Base-by-base conservation (phyloP, 2,329 filamentous ascomycete species). In the Epichloe festucae region DNA sequence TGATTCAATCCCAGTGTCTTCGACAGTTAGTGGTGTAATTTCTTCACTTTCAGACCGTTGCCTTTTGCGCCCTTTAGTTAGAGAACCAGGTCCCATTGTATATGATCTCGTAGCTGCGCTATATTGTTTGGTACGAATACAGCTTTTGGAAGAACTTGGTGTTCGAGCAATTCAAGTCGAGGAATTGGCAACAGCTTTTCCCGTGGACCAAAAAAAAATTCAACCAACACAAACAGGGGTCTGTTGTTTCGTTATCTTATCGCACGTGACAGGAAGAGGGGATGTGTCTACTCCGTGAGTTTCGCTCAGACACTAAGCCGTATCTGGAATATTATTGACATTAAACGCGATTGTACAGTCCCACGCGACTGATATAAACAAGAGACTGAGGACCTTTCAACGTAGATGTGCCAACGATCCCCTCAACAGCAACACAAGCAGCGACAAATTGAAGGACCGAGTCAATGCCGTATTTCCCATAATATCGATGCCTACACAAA, bases 401-500 rank as follows among this genome's bases (percentile, higher is more conserved):
- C 31, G 17, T 31, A 38, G 19, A 41, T 36, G 19, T 11, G 15
- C 23, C 46, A 19, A 43, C 41, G 17, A 27, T n/a, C 12, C 38
- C 34, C 41, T 31, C 43, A 42, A 8, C 12, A n/a, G 12, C 23
- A 21, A 43, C n/a, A 10, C 23, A 38, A n/a, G 11, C 21, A 42
- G 45, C 42, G 14, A 34, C 42, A 35, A 46, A 43, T 14, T 46
- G 14, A 31, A 41, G 27, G 19, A 14, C 12, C 15, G 12, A 12
- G 10, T 44, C 21, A 10, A 11, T 15, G 6, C 42, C 14, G 39
- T 43, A 42, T 39, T 39, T 27, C 31, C 44, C 15, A 51, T 15
- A 41, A 11, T 5, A 21, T 57, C 55, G 48, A 81, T 81, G 77
- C 76, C 77, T 40, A 63, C 72, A 56, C 68, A 74, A 65, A 67